Conservation (phyloP, 139 green algal genomes). For the Haematococcus sp. region DNA sequence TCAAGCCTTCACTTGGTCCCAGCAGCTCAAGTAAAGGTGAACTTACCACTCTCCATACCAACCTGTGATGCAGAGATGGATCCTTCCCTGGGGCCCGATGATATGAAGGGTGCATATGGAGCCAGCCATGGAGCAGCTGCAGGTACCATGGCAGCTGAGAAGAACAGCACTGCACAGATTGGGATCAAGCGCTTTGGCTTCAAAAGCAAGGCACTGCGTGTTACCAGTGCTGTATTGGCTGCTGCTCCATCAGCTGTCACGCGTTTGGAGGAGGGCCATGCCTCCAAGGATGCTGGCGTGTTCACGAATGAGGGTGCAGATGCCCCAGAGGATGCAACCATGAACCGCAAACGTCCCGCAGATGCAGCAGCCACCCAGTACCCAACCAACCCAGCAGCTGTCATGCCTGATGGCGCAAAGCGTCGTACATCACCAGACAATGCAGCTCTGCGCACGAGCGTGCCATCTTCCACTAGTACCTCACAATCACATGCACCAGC, state of each 20-base stretch:
- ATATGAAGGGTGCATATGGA: too few species aligned
- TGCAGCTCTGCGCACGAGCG: not conserved
- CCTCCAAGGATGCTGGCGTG: not conserved
- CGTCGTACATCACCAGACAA: constrained; percentile 32
- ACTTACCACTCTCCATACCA: too few species aligned
- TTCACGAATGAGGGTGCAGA: not conserved
- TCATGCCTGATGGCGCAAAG: constrained; percentile 28
- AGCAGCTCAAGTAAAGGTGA: too few species aligned
- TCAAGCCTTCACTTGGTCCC: too few species aligned
- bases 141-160: not conserved
- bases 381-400: constrained; percentile 21
- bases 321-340: not conserved
- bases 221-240: constrained; percentile 6
- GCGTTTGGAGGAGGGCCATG: not conserved
- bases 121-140: too few species aligned
- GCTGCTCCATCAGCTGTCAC: not conserved
- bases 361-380: constrained; percentile 31
- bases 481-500: not conserved
- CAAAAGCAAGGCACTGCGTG: constrained; percentile 37
- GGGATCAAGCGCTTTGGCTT: constrained; percentile 37
- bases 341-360: constrained; percentile 44
- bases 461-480: not conserved
- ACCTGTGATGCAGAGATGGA: too few species aligned
- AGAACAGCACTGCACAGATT: constrained; percentile 5
- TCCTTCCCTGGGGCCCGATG: too few species aligned